These are phyloP conservation scores for Neolentinus lepideus DNA, from an alignment of 1,284 basidiomycete genomes.

Conservation along the genomic window DNA sequence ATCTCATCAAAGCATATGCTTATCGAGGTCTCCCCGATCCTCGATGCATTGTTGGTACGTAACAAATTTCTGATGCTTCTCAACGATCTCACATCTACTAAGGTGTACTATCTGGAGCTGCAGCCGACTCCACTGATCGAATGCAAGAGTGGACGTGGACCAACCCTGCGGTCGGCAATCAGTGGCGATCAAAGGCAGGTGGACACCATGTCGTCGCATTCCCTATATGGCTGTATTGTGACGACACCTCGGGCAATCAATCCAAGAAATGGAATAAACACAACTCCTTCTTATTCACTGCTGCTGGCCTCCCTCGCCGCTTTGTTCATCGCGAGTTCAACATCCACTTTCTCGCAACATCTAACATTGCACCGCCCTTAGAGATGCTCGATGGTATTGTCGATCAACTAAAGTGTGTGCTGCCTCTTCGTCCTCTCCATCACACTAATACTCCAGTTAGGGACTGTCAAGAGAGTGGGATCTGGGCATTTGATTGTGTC, in stretches of 20 bases:
- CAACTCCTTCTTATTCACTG: constrained; percentile 28
- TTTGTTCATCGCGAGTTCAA: constrained; percentile 19
- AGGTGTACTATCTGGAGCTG: no score
- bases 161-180: constrained; percentile 9
- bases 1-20: not conserved
- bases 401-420: constrained; percentile 18
- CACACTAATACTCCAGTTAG: constrained; percentile 11
- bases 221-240: constrained; percentile 31
- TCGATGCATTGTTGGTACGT: no score
- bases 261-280: constrained; percentile 41
- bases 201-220: constrained; percentile 12
- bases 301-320: constrained; percentile 21
- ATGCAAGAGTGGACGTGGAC: not conserved
- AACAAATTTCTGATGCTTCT: no score
- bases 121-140: no score
- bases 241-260: constrained; percentile 35
- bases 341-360: constrained; percentile 33
- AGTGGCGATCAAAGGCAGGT: constrained; percentile 10
- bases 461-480: constrained; percentile 18
- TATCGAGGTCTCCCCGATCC: not conserved
- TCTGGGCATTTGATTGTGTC: constrained; percentile 29
- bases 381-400: constrained; percentile 34
- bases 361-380: constrained; percentile 30
- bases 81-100: no score
- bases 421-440: no score